Base-by-base conservation (phyloP, 116 monocot species). In the Trichopus zeylanicus region DNA sequence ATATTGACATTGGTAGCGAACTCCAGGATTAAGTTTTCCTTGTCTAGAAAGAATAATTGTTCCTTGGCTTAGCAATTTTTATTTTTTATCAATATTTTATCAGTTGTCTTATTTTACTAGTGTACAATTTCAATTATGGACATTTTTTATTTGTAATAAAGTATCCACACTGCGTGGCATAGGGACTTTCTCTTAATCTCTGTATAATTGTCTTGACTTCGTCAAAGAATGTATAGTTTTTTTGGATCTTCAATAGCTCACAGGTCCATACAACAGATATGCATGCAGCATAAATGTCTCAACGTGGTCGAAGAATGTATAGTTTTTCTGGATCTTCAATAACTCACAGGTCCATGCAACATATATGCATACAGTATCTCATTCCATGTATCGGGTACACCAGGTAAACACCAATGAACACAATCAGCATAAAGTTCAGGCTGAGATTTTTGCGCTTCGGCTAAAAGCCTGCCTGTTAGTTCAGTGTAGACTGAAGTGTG, bases 351-450 rank as follows among this genome's bases (percentile, higher is more conserved):
- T 24, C 19, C 23, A 22, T 49, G 31, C 18, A 59, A 13, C 39
- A 59, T 26, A 21, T 59, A 21, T 24, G 73, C 60, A 65, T 65
- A 64, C 54, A 87, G 33, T 58, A 87, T 70, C 68, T 82, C 73
- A 33, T 87, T 87, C 87, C 87, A 87, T 15, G 73, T 70, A 70
- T 87, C 82, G 3, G 87, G 87, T 16, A 87, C 72, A 30, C 87
- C 87, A 10, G 87, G 87, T 20, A 87, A 61, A 31, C 87, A 87
- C 82, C 87, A 87, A 53, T 87, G 87, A 38, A 87, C 76, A 65
- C 87, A 82, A 47, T 87, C 87, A 4, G 79, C 79, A 55, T 66
- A 87, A 7, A 56, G 31, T 0, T 46, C 33, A 1, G 87, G 82
- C 22, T 79, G 68, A 4, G 76, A 70, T 37, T 57, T 67, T 70